Evolutionary conservation across 2,329 filamentous ascomycete genomes (phyloP), one percentile per base, ranked within the genome.

Genomic region (Hypoxylon sp.): DNA sequence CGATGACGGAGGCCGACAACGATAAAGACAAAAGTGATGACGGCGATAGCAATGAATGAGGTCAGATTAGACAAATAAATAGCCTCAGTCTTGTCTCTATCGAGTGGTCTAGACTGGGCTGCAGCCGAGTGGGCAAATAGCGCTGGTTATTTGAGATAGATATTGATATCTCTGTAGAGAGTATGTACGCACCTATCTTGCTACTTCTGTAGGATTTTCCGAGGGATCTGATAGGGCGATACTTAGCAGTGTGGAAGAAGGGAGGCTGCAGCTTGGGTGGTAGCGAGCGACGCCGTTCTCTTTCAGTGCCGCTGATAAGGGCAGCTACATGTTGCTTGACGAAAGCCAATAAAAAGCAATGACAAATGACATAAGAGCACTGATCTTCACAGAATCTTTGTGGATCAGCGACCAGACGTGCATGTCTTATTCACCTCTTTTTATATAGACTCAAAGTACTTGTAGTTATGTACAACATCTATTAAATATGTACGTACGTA

Each of bases 21-120:
- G 53, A 66, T 63, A 63, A 55, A 21, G 53, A 60, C 36, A 38
- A 64, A 41, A 51, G 43, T 57, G 55, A 32, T 21, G 41, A 51
- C 30, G 50, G 46, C 21, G 49, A 60, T 66, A 46, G 60, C 57
- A 25, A 9, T 51, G 48, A 21, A 62, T 62, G 53, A 70, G 49
- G 48, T 65, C 49, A 65, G 57, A 55, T 25, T 61, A 48, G 53
- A 50, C 28, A 28, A 65, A 65, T 67, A 65, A 65, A 69, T 69
- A 71, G 63, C 66, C 64, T 69, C 61, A 55, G 25, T 65, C 30
- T 53, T 30, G 28, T 28, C 46, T 28, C 28, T 51, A 11, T 36
- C 41, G 19, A 60, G 36, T 68, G 59, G 62, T 57, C 64, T 67
- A 64, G 67, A 62, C 57, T 62, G 51, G 59, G 60, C 57, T 56